These are phyloP conservation scores for Suillus alpinus DNA, from an alignment of 768 basidiomycete species.

Conservation along the genomic window DNA sequence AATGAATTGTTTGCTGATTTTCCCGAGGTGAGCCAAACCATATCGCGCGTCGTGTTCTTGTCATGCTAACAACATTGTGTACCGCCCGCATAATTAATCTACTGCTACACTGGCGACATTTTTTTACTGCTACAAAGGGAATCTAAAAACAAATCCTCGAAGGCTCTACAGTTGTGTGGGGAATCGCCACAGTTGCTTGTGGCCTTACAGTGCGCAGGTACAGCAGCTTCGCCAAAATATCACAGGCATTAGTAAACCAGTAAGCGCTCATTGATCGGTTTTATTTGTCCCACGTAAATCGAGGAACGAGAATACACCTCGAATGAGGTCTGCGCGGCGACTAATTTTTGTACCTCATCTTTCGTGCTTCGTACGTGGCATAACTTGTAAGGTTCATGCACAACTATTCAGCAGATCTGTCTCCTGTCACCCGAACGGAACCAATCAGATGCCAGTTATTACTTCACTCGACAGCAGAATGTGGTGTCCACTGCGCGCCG, in stretches of 20 bases:
- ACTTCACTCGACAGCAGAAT: background rate
- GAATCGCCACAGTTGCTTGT: background rate
- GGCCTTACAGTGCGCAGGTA: background rate
- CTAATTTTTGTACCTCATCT: background rate
- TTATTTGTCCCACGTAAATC: background rate
- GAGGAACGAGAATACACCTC: background rate
- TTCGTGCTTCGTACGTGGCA: background rate
- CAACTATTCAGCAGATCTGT: background rate
- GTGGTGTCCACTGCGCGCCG: background rate
- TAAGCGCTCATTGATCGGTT: background rate
- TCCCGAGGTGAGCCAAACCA: background rate
- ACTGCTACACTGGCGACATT: background rate
- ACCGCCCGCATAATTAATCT: background rate
- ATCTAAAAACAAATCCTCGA: background rate
- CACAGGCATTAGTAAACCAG: background rate
- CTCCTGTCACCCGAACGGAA: background rate
- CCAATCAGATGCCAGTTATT: background rate
- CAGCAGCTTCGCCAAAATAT: background rate
- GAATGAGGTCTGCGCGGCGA: background rate
- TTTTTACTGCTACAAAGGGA: background rate
- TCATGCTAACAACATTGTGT: background rate
- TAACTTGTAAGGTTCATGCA: background rate
- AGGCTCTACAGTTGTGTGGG: background rate
- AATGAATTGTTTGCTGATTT: background rate
- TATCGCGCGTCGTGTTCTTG: background rate